These are phyloP conservation scores for Aspergillus vadensis DNA, from an alignment of 2,329 filamentous ascomycete genomes.

Conservation along the genomic window DNA sequence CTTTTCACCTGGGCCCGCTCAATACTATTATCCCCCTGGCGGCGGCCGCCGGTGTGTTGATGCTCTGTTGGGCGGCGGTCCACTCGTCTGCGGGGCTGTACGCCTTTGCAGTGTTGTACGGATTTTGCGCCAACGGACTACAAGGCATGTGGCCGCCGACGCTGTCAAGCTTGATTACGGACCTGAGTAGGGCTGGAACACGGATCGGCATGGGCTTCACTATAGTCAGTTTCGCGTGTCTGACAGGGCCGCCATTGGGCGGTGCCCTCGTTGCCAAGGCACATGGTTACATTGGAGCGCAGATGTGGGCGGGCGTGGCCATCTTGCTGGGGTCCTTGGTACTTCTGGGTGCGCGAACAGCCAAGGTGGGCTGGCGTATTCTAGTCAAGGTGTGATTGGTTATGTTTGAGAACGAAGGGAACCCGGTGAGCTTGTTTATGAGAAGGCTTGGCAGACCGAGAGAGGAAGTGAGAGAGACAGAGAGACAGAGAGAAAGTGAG, in stretches of 20 bases:
- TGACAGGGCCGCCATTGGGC: constrained; percentile 52
- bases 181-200: constrained; percentile 17
- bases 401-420: too few relatives aligned
- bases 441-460: too few relatives aligned
- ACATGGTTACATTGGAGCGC: constrained; percentile 48
- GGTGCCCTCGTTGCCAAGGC: constrained; percentile 49
- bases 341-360: constrained; percentile 13
- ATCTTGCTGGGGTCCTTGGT: constrained; percentile 17
- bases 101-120: not conserved
- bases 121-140: constrained; percentile 2
- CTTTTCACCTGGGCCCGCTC: constrained; percentile 1
- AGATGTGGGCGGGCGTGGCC: constrained; percentile 45
- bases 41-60: not conserved
- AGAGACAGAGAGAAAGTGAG: too few relatives aligned
- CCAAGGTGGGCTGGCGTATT: constrained; percentile 11
- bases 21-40: not conserved
- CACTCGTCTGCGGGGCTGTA: not conserved
- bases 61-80: constrained; percentile 5
- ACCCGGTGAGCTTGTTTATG: too few relatives aligned
- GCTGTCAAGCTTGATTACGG: constrained; percentile 16
- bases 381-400: constrained; percentile 14
- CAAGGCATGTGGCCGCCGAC: constrained; percentile 16
- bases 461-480: too few relatives aligned
- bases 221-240: constrained; percentile 47
- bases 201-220: constrained; percentile 44